Evolutionary conservation across 2,329 filamentous ascomycete genomes (phyloP), one percentile per base, ranked within the genome.

Genomic region (Nothophoma quercina): DNA sequence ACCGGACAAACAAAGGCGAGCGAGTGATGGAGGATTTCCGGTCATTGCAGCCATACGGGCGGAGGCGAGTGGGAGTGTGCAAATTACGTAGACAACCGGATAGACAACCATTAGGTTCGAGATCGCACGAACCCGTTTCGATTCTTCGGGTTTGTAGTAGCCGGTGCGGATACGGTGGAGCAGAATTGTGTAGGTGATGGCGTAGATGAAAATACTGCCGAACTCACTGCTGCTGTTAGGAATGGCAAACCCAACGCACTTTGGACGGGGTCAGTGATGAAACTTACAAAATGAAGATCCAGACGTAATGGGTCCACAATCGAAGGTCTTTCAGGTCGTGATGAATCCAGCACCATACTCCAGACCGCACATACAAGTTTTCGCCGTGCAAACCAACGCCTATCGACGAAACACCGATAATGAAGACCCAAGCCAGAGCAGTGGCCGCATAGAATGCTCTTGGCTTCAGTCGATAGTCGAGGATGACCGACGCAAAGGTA

Each of bases 271-370:
- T 5, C 9, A 18, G 7, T 16, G 4, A 1, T 7, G 18, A 7
- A 2, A 54, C 26, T 32, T 61, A 68, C 65, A 79, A 77, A 19
- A 81, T 67, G 62, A 84, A 88, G 47, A 88, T 86, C 83, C 84
- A 89, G 25, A 88, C 72, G 58, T 88, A 88, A 63, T 88, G 86
- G 0, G 85, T 79, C 57, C 80, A 79, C 0, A 89, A 76, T 16
- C 86, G 83, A 7, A 87, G 76, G 2, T 74, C 68, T 33, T 81
- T 76, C 59, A 83, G 84, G 13, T 79, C 72, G 3, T 77, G 72
- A 51, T 84, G 84, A 51, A 88, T 81, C 86, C 86, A 89, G 68
- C 86, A 88, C 79, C 87, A 90, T 7, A 85, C 81, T 8, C 83
- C 84, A 23, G 86, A 86, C 15, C 85, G 79, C n/a, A 87, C 85